Base-by-base conservation (phyloP, 768 basidiomycete species). In the Collybia mongolica region DNA sequence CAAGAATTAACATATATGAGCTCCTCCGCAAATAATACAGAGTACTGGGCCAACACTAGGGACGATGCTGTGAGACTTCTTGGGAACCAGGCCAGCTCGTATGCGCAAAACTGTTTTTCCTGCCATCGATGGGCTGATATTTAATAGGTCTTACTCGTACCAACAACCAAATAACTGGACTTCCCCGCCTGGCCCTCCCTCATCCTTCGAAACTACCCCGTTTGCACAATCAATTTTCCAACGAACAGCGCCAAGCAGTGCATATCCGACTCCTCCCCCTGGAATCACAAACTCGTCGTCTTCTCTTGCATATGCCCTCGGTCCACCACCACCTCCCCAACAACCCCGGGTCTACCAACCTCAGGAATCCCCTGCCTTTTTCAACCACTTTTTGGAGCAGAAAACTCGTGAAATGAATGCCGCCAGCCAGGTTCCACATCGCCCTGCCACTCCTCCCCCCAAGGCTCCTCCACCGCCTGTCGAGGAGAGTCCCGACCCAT, bases 221-320 rank as follows among this genome's bases (percentile, higher is more conserved):
- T 81, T 89, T 58, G 80, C 87, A 0, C 82, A 82, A 49, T 80
- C 86, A 2, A 59, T 91, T 19, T 75, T 89, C 46, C 86, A 86
- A 49, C 79, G 80, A 12, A 76, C 80, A 26, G 65, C 74, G 3
- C 83, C 87, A n/a, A 74, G 74, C 15, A 71, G 75, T 3, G 76
- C 81, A 1, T 90, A 90, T 67, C 88, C 87, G 2, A 88, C 88
- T 2, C 84, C 87, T 1, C 82, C 81, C 15, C 84, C 85, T 1
- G 76, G 77, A 11, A 81, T 87, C 36, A 77, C 71, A 32, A 72
- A 76, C n/a, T 80, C 77, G 1, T 86, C 88, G 1, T 90, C 88
- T 14, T 90, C 89, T 11, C 79, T 90, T 49, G 88, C 89, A 4
- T 76, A 75, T 63, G 90, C 90, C 2, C 76, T 92, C 19, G 87